Evolutionary conservation across 2,329 filamentous ascomycete genomes (phyloP).

Genomic region (Penicillium sp.): DNA sequence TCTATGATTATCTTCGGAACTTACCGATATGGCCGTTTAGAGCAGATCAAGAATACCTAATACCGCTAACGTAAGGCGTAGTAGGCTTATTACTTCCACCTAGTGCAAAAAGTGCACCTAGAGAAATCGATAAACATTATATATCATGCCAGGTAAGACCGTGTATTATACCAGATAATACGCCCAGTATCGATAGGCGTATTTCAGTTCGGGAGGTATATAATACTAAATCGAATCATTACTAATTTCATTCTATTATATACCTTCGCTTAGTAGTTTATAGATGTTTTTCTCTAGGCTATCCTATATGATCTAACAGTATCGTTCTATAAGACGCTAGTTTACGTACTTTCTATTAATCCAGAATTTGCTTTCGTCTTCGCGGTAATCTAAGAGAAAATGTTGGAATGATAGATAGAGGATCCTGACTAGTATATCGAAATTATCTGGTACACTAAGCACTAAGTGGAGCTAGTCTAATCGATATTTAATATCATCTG

Average conservation of each 20-base stretch:
- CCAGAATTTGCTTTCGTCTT: background rate
- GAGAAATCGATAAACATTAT: too few relatives aligned
- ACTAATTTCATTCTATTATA: background rate
- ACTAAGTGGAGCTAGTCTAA: slow-evolving; percentile 6
- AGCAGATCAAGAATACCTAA: too few relatives aligned
- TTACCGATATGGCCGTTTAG: too few relatives aligned
- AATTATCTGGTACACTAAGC: background rate
- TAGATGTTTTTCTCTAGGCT: slow-evolving; percentile 8
- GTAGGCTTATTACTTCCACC: too few relatives aligned
- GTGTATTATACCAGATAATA: slow-evolving; percentile 19
- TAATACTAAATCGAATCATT: background rate
- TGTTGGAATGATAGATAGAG: slow-evolving; percentile 10
- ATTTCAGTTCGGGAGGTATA: background rate
- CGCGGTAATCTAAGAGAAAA: slow-evolving; percentile 1
- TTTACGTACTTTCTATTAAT: background rate
- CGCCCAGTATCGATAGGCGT: slow-evolving; percentile 20
- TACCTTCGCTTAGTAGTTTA: background rate
- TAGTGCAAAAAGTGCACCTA: too few relatives aligned
- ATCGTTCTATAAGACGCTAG: background rate
- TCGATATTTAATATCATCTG: background rate
- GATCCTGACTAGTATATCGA: background rate
- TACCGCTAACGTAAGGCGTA: too few relatives aligned
- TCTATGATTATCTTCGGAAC: too few relatives aligned
- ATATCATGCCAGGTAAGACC: too few relatives aligned
- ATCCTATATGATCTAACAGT: background rate